Percentiles rank a stretch among this genome's conserved stretches.
Conservation (phyloP, 1,139 yeast genomes). For the Blastobotrys apis region DNA sequence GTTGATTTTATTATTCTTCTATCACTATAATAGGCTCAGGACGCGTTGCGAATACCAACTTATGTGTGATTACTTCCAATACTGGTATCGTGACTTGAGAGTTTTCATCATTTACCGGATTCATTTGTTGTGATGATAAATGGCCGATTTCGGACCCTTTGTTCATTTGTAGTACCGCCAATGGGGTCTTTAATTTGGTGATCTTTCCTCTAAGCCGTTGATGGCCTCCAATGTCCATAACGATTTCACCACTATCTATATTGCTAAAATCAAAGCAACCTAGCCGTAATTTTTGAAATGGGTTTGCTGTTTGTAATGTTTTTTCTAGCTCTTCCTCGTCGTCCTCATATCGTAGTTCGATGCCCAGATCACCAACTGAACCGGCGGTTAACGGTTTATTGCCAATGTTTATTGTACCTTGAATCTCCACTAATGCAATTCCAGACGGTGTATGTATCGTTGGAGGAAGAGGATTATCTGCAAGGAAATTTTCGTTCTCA, state of each 20-base stretch:
- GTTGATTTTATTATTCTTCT: too few species aligned
- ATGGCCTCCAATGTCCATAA: slow-evolving; percentile 32
- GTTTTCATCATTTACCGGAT: slow-evolving; percentile 13
- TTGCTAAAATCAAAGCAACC: slow-evolving; percentile 28
- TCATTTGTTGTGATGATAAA: slow-evolving; percentile 8
- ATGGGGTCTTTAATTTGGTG: slow-evolving; percentile 33
- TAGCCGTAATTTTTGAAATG: slow-evolving; percentile 13
- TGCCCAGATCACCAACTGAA: slow-evolving; percentile 15
- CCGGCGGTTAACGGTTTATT: slow-evolving; percentile 23
- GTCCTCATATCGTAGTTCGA: too few species aligned
- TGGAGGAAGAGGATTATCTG: slow-evolving; percentile 23
- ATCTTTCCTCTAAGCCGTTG: slow-evolving; percentile 36
- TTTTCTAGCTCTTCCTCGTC: slow-evolving; percentile 14
- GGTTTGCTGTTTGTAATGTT: slow-evolving; percentile 3
- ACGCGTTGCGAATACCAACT: slow-evolving; percentile 33
- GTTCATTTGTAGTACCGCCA: slow-evolving; percentile 31
- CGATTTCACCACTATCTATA: slow-evolving; percentile 25
- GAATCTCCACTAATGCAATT: slow-evolving; percentile 33
- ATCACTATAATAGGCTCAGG: slow-evolving; percentile 32
- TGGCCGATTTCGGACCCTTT: slow-evolving; percentile 1
- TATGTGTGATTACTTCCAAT: slow-evolving; percentile 32
- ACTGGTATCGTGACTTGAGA: slow-evolving; percentile 25
- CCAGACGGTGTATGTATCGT: slow-evolving; percentile 33
- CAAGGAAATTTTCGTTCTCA: neutral
- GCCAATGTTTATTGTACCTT: slow-evolving; percentile 33